phyloP scores from a whole-genome alignment of 495 filamentous ascomycete genomes.

The Margaritispora aquatica region DNA sequence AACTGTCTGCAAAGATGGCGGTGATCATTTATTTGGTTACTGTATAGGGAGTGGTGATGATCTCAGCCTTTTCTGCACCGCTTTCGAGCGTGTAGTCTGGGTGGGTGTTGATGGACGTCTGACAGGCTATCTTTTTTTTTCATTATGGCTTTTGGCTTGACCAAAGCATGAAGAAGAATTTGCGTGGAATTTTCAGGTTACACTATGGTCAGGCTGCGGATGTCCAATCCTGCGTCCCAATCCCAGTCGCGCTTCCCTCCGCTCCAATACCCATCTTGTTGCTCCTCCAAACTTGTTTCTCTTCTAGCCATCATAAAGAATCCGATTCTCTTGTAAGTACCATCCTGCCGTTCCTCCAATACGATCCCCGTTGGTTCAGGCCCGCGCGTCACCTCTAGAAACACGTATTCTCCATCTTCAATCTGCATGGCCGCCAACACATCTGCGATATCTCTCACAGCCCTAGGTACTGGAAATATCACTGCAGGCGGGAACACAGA shows the following conservation, averaged over 20 bases:
- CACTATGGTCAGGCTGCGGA: neutral
- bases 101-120: constrained; percentile 66
- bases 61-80: constrained; percentile 57
- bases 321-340: neutral
- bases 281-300: neutral
- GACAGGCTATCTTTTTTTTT: constrained; percentile 43
- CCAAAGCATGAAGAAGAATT: constrained; percentile 23
- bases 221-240: neutral
- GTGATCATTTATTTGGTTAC: constrained; percentile 23
- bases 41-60: constrained; percentile 66
- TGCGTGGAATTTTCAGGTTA: neutral
- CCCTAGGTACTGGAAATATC: neutral
- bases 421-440: neutral
- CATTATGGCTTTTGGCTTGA: constrained; percentile 18
- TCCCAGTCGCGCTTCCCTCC: neutral
- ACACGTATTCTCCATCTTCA: neutral
- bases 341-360: neutral
- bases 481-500: neutral
- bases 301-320: neutral
- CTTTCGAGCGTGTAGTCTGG: constrained; percentile 58
- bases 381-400: neutral
- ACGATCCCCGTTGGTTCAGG: neutral
- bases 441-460: neutral
- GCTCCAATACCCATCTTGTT: neutral
- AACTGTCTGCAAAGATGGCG: constrained; percentile 40